Conservation (phyloP, 495 filamentous ascomycete genomes). For the Xylaria telfairii region DNA sequence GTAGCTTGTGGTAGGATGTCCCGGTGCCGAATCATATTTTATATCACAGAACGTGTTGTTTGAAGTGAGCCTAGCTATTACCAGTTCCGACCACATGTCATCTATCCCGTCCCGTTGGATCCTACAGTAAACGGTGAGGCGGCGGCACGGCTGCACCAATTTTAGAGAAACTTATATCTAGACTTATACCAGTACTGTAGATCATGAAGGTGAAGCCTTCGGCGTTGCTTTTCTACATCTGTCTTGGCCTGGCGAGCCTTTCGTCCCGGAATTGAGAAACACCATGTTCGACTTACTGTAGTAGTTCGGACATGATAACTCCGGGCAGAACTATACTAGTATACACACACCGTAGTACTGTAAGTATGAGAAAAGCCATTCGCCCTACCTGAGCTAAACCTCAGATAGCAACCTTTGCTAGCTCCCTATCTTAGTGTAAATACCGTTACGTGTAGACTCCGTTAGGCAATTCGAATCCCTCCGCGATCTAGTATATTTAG, state of each 20-base stretch:
- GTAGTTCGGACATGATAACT: not conserved
- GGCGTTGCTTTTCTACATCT: slow-evolving; percentile 4
- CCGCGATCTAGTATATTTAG: not conserved
- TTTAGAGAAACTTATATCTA: not conserved
- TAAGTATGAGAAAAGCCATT: too few relatives aligned
- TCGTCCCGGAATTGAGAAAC: too few relatives aligned
- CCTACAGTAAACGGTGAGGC: not conserved
- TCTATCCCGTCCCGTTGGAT: slow-evolving; percentile 1
- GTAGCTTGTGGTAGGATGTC: not conserved
- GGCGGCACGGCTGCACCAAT: not conserved
- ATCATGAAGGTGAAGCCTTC: not conserved
- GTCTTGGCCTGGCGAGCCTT: not conserved
- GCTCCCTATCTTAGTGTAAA: not conserved
- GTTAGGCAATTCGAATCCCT: not conserved
- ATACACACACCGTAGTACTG: too few relatives aligned
- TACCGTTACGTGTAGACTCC: not conserved
- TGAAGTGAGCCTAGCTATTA: not conserved
- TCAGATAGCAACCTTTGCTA: too few relatives aligned
- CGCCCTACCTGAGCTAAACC: too few relatives aligned
- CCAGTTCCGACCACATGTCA: not conserved
- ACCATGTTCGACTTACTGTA: too few relatives aligned
- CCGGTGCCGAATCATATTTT: slow-evolving; percentile 6
- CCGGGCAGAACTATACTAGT: too few relatives aligned
- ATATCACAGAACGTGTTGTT: not conserved
- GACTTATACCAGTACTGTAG: not conserved